A percentile compares a stretch with the other conserved stretches of the same genome.
These are phyloP conservation scores for Batrachochytrium dendrobatidis DNA, from an alignment of 371 early-diverging fungal genomes.

Conservation along the genomic window DNA sequence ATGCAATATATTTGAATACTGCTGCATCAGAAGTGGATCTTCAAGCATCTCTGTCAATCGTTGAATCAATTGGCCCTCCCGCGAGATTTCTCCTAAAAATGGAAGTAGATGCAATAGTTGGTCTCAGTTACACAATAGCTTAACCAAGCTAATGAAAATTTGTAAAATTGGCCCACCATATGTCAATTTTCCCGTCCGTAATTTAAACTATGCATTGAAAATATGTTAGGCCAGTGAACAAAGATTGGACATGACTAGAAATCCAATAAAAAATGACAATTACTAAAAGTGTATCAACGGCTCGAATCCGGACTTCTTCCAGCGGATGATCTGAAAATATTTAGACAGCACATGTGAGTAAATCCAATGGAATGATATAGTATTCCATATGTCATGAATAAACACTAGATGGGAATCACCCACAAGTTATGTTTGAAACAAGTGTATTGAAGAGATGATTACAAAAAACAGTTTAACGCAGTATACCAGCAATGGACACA, in stretches of 20 bases:
- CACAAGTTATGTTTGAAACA: too few relatives aligned
- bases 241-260: too few relatives aligned
- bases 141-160: too few relatives aligned
- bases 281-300: not conserved
- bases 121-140: too few relatives aligned
- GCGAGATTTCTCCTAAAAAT: not conserved
- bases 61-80: not conserved
- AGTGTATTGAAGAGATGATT: too few relatives aligned
- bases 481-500: too few relatives aligned
- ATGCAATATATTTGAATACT: not conserved
- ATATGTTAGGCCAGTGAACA: not conserved
- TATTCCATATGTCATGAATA: too few relatives aligned
- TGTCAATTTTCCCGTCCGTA: not conserved
- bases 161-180: not conserved
- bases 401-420: too few relatives aligned
- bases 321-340: constrained; percentile 1
- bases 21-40: not conserved
- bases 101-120: not conserved
- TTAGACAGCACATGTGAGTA: too few relatives aligned
- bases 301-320: not conserved
- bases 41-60: not conserved
- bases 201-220: not conserved
- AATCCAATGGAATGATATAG: too few relatives aligned
- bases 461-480: too few relatives aligned
- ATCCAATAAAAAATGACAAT: too few relatives aligned